phyloP scores from a whole-genome alignment of 2,329 filamentous ascomycete genomes.

The Fusarium hainanense region DNA sequence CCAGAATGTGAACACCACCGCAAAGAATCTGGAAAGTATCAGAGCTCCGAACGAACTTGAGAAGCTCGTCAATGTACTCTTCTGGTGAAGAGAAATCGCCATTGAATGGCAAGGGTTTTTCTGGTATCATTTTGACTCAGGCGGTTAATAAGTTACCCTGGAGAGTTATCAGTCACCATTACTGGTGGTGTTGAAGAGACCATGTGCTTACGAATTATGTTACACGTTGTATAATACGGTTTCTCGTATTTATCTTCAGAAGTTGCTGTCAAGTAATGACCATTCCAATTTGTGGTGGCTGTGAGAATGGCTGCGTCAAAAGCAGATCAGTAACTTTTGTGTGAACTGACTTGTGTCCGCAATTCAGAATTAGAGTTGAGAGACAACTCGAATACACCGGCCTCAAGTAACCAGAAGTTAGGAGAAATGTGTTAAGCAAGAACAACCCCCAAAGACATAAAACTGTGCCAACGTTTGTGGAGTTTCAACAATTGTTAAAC shows the following conservation, averaged over 20 bases:
- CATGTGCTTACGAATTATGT: conserved; percentile 5
- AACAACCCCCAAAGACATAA: background rate
- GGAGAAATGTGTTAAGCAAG: too few species aligned
- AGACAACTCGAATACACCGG: background rate
- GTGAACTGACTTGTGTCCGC: background rate
- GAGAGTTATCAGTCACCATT: conserved; percentile 12
- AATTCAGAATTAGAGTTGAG: background rate
- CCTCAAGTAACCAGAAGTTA: background rate
- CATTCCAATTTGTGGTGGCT: background rate
- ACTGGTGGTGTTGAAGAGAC: background rate
- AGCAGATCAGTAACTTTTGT: background rate
- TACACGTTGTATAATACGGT: background rate
- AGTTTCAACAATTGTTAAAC: conserved; percentile 29
- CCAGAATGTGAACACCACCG: conserved; percentile 95
- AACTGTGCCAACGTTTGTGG: background rate
- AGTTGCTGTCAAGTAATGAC: too few species aligned
- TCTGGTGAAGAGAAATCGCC: conserved; percentile 77
- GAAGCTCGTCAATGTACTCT: conserved; percentile 80
- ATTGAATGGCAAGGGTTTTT: conserved; percentile 73
- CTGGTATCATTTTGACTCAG: conserved; percentile 58
- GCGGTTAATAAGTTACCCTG: conserved; percentile 34
- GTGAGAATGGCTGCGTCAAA: background rate
- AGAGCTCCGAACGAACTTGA: conserved; percentile 79
- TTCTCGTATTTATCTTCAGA: background rate
- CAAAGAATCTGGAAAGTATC: conserved; percentile 88